Conservation (phyloP, 2,329 filamentous ascomycete species). For the Lecanoromycetidae sp. region DNA sequence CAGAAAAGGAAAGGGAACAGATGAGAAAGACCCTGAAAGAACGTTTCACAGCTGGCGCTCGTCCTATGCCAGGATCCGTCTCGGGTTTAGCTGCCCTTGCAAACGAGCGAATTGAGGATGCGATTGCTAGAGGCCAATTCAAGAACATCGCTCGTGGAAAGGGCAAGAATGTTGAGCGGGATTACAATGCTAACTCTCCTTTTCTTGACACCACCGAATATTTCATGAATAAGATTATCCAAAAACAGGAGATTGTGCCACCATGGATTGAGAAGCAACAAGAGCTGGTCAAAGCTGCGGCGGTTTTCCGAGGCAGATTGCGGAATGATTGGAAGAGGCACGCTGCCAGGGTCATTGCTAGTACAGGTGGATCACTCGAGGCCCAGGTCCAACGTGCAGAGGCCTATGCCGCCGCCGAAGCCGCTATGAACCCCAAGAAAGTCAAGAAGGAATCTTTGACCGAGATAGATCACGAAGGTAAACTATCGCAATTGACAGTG, state of each 20-base stretch:
- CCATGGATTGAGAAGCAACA: constrained; percentile 99
- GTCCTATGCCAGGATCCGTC: constrained; percentile 63
- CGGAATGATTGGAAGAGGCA: constrained; percentile 76
- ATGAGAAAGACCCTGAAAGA: constrained; percentile 65
- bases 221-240: constrained; percentile 97
- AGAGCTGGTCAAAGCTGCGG: constrained; percentile 59
- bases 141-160: constrained; percentile 70
- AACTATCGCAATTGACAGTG: constrained; percentile 30
- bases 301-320: constrained; percentile 60
- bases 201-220: constrained; percentile 96
- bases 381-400: constrained; percentile 60
- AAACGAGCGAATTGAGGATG: constrained; percentile 86
- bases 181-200: constrained; percentile 69
- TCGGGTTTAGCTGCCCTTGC: constrained; percentile 70
- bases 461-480: constrained; percentile 33
- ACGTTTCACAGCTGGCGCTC: constrained; percentile 60
- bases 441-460: constrained; percentile 35
- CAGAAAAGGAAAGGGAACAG: constrained; percentile 59
- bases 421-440: constrained; percentile 25
- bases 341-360: constrained; percentile 65
- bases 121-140: constrained; percentile 84
- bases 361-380: constrained; percentile 60
- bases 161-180: constrained; percentile 56
- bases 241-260: constrained; percentile 86
- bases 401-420: constrained; percentile 65